These are phyloP conservation scores for Xylaria sp. DNA, from an alignment of 2,329 filamentous ascomycete species.

Conservation along the genomic window DNA sequence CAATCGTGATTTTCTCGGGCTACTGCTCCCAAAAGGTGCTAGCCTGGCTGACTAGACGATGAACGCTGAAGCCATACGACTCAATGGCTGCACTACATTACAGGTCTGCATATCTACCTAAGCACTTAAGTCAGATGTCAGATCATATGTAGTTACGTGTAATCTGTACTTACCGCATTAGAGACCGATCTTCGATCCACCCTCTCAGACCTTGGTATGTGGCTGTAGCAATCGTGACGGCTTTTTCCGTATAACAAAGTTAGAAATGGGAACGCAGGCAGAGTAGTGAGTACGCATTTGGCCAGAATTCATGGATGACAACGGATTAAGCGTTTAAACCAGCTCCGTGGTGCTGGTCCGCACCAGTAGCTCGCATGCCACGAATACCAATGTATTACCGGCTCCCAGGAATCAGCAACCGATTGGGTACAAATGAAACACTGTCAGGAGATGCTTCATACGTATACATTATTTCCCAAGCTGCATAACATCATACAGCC, in stretches of 20 bases:
- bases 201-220: slow-evolving; percentile 22
- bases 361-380: slow-evolving; percentile 30
- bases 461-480: background rate
- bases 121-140: slow-evolving; percentile 19
- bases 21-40: slow-evolving; percentile 9
- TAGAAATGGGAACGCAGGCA: background rate
- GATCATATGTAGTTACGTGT: slow-evolving; percentile 24
- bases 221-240: background rate
- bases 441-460: slow-evolving; percentile 3
- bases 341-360: slow-evolving; percentile 23
- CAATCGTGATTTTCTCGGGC: slow-evolving; percentile 14
- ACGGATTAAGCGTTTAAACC: slow-evolving; percentile 17
- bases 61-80: slow-evolving; percentile 5
- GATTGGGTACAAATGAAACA: slow-evolving; percentile 24
- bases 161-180: slow-evolving; percentile 11
- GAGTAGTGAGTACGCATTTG: slow-evolving; percentile 2
- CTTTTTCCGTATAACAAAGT: slow-evolving; percentile 3
- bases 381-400: slow-evolving; percentile 19
- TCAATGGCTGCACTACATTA: slow-evolving; percentile 7
- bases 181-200: background rate
- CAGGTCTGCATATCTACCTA: slow-evolving; percentile 19
- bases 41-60: background rate
- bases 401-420: slow-evolving; percentile 17
- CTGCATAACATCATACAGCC: background rate
- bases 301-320: background rate